Evolutionary conservation across 345 rosid genomes (phyloP).

Genomic region (Syzygium oleosum): DNA sequence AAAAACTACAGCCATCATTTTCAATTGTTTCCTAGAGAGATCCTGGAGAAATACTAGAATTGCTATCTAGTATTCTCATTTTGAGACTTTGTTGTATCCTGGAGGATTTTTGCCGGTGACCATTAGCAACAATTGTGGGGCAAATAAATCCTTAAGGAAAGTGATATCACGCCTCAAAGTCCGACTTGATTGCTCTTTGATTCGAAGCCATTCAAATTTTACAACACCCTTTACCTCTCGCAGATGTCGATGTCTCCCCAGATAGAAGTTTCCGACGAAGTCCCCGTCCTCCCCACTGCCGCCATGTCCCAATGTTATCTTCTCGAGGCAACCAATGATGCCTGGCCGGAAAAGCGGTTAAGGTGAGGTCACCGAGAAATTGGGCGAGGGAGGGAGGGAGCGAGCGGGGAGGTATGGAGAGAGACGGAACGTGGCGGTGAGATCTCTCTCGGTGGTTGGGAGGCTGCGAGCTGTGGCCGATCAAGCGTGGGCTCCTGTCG

Average conservation of each 20-base stretch:
- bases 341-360: not conserved
- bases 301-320: not conserved
- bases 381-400: not conserved
- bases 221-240: slow-evolving; percentile 42
- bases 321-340: not conserved
- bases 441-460: too few species aligned
- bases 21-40: too few species aligned
- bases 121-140: too few species aligned
- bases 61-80: too few species aligned
- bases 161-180: too few species aligned
- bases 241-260: slow-evolving; percentile 42
- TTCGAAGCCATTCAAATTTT: too few species aligned
- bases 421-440: not conserved
- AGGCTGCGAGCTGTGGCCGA: not conserved
- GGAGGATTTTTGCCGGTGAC: too few species aligned
- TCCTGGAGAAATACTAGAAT: too few species aligned
- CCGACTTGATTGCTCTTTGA: too few species aligned
- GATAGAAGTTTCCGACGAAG: slow-evolving; percentile 8
- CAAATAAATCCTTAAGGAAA: too few species aligned
- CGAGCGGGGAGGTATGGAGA: not conserved
- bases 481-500: not conserved
- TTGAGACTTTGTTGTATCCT: too few species aligned
- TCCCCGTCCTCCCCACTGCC: not conserved
- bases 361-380: not conserved
- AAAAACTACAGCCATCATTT: too few species aligned